Conservation (phyloP, 148 eudicot genomes). For the Gaultheria prostrata region DNA sequence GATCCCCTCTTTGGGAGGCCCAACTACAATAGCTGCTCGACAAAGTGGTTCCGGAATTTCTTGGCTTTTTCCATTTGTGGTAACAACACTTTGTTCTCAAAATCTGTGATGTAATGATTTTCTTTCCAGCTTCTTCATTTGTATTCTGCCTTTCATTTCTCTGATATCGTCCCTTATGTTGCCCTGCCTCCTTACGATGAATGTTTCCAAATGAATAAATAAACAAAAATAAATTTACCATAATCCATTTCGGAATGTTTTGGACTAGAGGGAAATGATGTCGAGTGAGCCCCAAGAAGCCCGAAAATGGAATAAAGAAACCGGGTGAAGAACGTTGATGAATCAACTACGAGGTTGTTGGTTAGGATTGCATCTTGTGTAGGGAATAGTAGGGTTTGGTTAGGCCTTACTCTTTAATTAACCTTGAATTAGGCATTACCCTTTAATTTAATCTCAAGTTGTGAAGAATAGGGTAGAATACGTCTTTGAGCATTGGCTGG, state of each 20-base stretch:
- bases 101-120: constrained; percentile 5
- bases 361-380: background rate
- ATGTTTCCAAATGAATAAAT: background rate
- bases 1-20: constrained; percentile 99
- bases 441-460: background rate
- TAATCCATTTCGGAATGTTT: background rate
- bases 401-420: background rate
- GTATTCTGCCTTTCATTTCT: background rate
- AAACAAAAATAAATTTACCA: background rate
- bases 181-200: constrained; percentile 7
- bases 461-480: background rate
- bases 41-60: constrained; percentile 98
- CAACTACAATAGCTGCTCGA: constrained; percentile 96
- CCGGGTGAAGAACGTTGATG: background rate
- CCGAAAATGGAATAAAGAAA: background rate
- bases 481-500: background rate
- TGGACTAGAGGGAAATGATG: background rate
- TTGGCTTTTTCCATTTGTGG: constrained; percentile 99
- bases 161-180: constrained; percentile 3
- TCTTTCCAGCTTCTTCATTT: constrained; percentile 14
- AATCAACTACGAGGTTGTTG: background rate
- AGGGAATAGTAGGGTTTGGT: background rate
- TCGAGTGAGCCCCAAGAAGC: background rate
- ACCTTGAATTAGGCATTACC: background rate
- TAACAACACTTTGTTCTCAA: constrained; percentile 29